These are phyloP conservation scores for Suillus clintonianus DNA, from an alignment of 768 basidiomycete genomes.

Conservation along the genomic window DNA sequence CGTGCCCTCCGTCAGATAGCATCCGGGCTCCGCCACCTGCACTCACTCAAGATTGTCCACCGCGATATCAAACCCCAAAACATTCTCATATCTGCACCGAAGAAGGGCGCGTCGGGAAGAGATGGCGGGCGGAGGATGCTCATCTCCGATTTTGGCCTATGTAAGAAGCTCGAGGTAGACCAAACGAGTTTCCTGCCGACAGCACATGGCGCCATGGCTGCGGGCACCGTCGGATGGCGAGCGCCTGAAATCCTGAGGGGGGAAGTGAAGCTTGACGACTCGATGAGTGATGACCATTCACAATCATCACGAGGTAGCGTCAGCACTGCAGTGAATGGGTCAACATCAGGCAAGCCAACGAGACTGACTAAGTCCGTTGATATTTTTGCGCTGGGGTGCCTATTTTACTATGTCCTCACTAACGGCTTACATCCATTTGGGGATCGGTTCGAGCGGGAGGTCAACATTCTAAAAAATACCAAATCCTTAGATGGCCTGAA, in stretches of 20 bases:
- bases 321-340: conserved; percentile 43
- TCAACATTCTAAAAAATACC: conserved; percentile 85
- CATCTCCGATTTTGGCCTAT: conserved; percentile 96
- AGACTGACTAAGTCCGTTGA: conserved; percentile 94
- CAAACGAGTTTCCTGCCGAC: conserved; percentile 97
- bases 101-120: conserved; percentile 46
- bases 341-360: conserved; percentile 50
- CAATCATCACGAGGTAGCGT: conserved; percentile 68
- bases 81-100: conserved; percentile 81
- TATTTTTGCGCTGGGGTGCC: conserved; percentile 93
- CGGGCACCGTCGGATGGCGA: conserved; percentile 96
- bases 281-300: conserved; percentile 61
- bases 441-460: conserved; percentile 89
- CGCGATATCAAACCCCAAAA: conserved; percentile 99
- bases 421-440: conserved; percentile 94
- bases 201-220: conserved; percentile 82
- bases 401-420: conserved; percentile 92
- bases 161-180: conserved; percentile 92
- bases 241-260: conserved; percentile 95
- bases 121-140: conserved; percentile 71
- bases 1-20: conserved; percentile 86
- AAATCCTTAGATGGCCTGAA: conserved; percentile 73
- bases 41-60: conserved; percentile 94
- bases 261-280: conserved; percentile 89
- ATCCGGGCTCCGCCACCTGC: conserved; percentile 85